Percentiles rank a stretch among this genome's conserved stretches.
Evolutionary conservation across 352 stramenopile species (phyloP).

Genomic region (Pythium volutum): DNA sequence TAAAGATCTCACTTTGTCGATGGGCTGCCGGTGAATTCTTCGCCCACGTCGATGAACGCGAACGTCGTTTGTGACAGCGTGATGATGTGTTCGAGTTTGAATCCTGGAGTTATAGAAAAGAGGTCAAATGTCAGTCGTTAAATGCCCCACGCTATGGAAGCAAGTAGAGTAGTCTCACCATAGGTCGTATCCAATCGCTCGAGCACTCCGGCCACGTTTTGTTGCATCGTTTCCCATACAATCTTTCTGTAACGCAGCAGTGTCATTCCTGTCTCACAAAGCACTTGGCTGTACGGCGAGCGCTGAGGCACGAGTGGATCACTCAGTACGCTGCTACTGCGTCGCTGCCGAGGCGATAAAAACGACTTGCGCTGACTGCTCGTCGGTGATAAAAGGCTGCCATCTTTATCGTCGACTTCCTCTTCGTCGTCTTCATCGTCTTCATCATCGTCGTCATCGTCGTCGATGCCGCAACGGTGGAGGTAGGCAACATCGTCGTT

Average conservation of each 20-base stretch:
- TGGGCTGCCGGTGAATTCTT: constrained; percentile 77
- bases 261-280: constrained; percentile 79
- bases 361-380: constrained; percentile 12
- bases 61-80: constrained; percentile 69
- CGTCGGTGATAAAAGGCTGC: constrained; percentile 1
- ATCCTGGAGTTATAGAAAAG: constrained; percentile 31
- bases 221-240: constrained; percentile 86
- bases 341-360: constrained; percentile 28
- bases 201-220: constrained; percentile 68
- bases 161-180: constrained; percentile 29
- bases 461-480: constrained; percentile 79
- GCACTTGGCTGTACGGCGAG: constrained; percentile 57
- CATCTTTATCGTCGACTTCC: constrained; percentile 29
- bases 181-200: constrained; percentile 71
- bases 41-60: constrained; percentile 76
- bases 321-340: constrained; percentile 36
- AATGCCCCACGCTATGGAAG: neutral
- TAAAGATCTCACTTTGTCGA: constrained; percentile 55
- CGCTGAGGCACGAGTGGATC: constrained; percentile 19
- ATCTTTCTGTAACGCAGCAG: constrained; percentile 79
- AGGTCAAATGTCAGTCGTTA: neutral
- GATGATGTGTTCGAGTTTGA: constrained; percentile 89
- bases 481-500: constrained; percentile 74
- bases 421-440: constrained; percentile 54
- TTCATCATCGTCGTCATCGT: constrained; percentile 76